Conservation (phyloP, 768 basidiomycete species). For the Fistulinella prunicolor region DNA sequence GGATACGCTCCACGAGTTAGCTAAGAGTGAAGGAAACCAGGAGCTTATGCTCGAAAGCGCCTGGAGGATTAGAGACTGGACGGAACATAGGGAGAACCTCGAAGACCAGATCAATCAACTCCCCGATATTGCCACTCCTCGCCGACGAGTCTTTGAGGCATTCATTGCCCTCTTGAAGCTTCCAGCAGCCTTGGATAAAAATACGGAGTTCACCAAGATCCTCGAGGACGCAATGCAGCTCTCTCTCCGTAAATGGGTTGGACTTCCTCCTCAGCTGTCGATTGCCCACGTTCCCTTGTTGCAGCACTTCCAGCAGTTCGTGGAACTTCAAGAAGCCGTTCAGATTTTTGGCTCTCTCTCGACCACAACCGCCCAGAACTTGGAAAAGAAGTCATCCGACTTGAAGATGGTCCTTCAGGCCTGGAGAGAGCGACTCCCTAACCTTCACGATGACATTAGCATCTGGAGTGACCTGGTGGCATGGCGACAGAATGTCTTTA, state of each 20-base stretch:
- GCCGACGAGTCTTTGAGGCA: slow-evolving; percentile 96
- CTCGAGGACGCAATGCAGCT: slow-evolving; percentile 97
- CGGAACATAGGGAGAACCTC: slow-evolving; percentile 68
- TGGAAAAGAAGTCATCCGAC: slow-evolving; percentile 94
- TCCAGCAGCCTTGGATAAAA: slow-evolving; percentile 79
- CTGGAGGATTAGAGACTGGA: slow-evolving; percentile 94
- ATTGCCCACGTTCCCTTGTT: slow-evolving; percentile 92
- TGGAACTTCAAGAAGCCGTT: slow-evolving; percentile 94
- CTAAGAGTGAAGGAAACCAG: slow-evolving; percentile 82
- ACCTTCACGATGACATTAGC: slow-evolving; percentile 94
- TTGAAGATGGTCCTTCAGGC: slow-evolving; percentile 95
- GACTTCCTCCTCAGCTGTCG: slow-evolving; percentile 80
- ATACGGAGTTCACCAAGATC: slow-evolving; percentile 81
- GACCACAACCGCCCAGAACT: slow-evolving; percentile 79
- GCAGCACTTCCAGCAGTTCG: slow-evolving; percentile 98
- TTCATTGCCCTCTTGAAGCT: slow-evolving; percentile 86
- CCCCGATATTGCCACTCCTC: slow-evolving; percentile 86
- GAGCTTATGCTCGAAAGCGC: slow-evolving; percentile 93
- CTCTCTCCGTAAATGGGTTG: slow-evolving; percentile 93
- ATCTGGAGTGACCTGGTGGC: slow-evolving; percentile 99
- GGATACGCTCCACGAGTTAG: slow-evolving; percentile 92
- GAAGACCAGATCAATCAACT: slow-evolving; percentile 80
- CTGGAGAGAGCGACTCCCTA: slow-evolving; percentile 95
- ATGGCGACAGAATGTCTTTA: slow-evolving; percentile 98
- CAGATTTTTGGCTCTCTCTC: slow-evolving; percentile 91